phyloP scores from a whole-genome alignment of 2,329 filamentous ascomycete species.

The Alternaria gaisen region DNA sequence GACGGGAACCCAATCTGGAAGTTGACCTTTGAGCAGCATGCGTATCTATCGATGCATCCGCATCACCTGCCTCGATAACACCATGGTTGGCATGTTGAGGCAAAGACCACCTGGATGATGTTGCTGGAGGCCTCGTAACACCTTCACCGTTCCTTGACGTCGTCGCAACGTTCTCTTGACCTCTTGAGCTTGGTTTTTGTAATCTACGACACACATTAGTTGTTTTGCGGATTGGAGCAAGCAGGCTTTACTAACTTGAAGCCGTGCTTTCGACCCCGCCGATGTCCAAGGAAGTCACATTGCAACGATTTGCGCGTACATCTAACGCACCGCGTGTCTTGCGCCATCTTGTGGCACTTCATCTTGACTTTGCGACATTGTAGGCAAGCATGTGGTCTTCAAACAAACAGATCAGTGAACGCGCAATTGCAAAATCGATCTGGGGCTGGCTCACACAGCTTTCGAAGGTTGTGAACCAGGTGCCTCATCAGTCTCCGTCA shows the following conservation, averaged over 20 bases:
- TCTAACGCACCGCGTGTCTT: background rate
- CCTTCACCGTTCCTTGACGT: background rate
- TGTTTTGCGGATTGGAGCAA: background rate
- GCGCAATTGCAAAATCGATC: background rate
- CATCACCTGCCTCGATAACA: background rate
- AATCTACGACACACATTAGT: background rate
- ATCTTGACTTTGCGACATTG: background rate
- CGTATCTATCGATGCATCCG: background rate
- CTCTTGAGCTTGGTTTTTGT: background rate
- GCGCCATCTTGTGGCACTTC: background rate
- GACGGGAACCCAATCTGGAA: background rate
- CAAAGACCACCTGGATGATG: background rate
- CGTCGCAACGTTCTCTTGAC: background rate
- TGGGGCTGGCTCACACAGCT: background rate
- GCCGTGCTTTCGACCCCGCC: background rate
- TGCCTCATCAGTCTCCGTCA: background rate
- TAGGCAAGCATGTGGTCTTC: background rate
- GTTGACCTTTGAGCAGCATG: background rate
- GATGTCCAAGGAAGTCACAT: background rate
- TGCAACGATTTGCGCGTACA: background rate
- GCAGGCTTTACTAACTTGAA: background rate
- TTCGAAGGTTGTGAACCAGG: background rate
- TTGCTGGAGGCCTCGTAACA: background rate
- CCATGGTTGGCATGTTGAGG: background rate
- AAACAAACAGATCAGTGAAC: background rate